Evolutionary conservation across 1,284 basidiomycete species (phyloP).

Genomic region (Rhodotorula sp.): DNA sequence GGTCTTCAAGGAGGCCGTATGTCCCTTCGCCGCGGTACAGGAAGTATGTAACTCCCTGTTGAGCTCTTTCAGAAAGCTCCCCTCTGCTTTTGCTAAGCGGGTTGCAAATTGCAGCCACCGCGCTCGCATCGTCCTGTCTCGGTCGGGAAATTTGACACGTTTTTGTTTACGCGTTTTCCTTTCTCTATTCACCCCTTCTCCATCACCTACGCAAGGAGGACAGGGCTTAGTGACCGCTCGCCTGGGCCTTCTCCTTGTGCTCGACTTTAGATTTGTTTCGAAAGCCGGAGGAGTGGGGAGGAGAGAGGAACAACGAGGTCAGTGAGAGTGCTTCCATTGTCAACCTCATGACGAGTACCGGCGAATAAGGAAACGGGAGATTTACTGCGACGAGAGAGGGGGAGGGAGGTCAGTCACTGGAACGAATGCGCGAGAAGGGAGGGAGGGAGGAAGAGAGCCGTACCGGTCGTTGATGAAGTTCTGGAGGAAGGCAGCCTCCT

Average conservation of each 20-base stretch:
- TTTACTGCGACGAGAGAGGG: too few relatives aligned
- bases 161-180: background rate
- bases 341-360: too few relatives aligned
- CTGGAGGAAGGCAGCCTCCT: constrained; percentile 36
- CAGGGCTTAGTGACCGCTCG: constrained; percentile 11
- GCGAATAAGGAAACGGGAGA: background rate
- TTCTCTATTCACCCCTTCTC: background rate
- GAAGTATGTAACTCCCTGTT: too few relatives aligned
- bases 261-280: constrained; percentile 11
- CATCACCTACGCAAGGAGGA: background rate
- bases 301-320: too few relatives aligned
- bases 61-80: too few relatives aligned
- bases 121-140: too few relatives aligned
- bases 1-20: too few relatives aligned
- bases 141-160: background rate
- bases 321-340: background rate
- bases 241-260: constrained; percentile 30
- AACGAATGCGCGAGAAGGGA: background rate
- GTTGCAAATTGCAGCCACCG: too few relatives aligned
- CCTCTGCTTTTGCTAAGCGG: too few relatives aligned
- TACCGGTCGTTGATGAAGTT: constrained; percentile 36
- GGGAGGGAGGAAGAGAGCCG: background rate
- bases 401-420: background rate
- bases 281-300: too few relatives aligned
- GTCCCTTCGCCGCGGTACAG: too few relatives aligned